Evolutionary conservation across 2,329 filamentous ascomycete genomes (phyloP).

Genomic region (Passalora sequoiae): DNA sequence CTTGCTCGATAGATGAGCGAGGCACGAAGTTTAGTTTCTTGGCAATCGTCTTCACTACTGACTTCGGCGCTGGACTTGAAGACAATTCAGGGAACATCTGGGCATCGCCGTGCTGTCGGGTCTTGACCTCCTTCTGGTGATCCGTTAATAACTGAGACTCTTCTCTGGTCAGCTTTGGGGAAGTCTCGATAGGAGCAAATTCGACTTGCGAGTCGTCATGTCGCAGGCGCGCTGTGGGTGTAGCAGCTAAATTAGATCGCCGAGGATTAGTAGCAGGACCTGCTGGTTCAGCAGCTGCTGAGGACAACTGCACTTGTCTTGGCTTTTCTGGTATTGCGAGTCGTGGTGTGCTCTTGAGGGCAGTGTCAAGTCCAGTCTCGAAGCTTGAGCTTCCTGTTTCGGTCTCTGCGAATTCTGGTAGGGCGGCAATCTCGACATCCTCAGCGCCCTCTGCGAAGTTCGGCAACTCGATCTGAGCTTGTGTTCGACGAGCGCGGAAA

Average conservation of each 20-base stretch:
- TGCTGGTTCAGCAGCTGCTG: not conserved
- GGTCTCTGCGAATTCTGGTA: constrained; percentile 27
- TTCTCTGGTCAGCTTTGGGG: constrained; percentile 40
- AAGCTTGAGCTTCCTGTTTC: constrained; percentile 6
- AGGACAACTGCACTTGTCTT: not conserved
- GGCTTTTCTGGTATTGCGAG: not conserved
- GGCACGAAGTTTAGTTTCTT: constrained; percentile 27
- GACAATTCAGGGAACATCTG: constrained; percentile 64
- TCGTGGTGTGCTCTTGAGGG: constrained; percentile 1
- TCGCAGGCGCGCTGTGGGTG: constrained; percentile 52
- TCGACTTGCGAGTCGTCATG: constrained; percentile 80
- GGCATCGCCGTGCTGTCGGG: constrained; percentile 61
- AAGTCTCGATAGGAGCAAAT: constrained; percentile 63
- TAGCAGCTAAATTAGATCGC: not conserved
- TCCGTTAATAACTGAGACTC: constrained; percentile 75
- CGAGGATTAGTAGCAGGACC: not conserved
- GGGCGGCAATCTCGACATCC: constrained; percentile 33
- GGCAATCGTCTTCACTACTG: constrained; percentile 22
- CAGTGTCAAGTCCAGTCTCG: not conserved
- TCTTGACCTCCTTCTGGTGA: constrained; percentile 69
- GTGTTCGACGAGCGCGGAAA: constrained; percentile 56
- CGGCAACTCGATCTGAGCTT: constrained; percentile 50
- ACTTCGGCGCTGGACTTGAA: constrained; percentile 45
- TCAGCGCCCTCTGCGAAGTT: constrained; percentile 39
- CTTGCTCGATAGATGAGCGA: not conserved